phyloP scores from a whole-genome alignment of 2,329 filamentous ascomycete genomes.

The Ophiocordyceps camponoti-rufipedis region DNA sequence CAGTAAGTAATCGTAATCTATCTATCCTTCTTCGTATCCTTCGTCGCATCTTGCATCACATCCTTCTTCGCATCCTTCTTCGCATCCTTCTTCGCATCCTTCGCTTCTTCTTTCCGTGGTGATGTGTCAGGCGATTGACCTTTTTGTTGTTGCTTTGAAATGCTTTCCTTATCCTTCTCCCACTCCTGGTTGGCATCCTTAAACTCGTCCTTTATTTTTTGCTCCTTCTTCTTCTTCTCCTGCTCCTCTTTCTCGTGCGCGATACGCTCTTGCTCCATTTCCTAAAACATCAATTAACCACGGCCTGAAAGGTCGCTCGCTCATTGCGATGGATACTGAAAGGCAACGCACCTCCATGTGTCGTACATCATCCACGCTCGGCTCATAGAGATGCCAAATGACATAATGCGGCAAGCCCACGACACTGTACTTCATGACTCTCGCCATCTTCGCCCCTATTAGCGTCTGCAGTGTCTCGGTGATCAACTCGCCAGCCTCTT shows the following conservation, averaged over 20 bases:
- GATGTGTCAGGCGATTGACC: not conserved
- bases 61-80: not conserved
- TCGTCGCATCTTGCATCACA: too few species aligned
- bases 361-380: conserved; percentile 89
- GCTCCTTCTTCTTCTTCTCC: conserved; percentile 57
- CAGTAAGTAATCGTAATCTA: too few species aligned
- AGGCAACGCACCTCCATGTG: conserved; percentile 62
- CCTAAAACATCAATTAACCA: conserved; percentile 25
- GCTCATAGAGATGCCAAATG: conserved; percentile 98
- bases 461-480: not conserved
- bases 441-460: conserved; percentile 59
- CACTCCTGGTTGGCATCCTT: conserved; percentile 61
- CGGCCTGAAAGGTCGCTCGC: not conserved
- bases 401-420: conserved; percentile 94
- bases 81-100: not conserved
- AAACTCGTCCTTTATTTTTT: conserved; percentile 58
- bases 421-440: conserved; percentile 87
- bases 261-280: conserved; percentile 81
- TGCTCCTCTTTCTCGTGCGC: conserved; percentile 53
- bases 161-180: conserved; percentile 74
- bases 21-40: too few species aligned
- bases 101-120: not conserved
- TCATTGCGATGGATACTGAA: not conserved
- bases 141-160: conserved; percentile 32
- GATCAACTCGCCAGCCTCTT: conserved; percentile 7